Evolutionary conservation across 2,329 filamentous ascomycete species (phyloP), one percentile per base, ranked within the genome.

Genomic region (Leptodontidium sp.): DNA sequence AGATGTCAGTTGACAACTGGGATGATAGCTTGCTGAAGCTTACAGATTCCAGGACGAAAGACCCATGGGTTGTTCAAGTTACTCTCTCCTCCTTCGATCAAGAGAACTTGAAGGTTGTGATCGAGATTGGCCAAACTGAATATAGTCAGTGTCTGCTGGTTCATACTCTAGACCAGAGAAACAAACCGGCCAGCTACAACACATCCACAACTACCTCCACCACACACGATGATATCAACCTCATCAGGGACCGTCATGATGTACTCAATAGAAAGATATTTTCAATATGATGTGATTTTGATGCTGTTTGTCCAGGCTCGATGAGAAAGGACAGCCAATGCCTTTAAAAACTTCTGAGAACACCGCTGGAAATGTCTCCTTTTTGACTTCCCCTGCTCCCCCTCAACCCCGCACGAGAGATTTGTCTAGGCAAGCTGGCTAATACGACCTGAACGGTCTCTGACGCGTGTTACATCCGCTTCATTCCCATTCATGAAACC

Each of bases 11-110:
- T 38, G 14, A 26, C 21, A 26, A 9, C 35, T 12, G 8, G 26
- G 32, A 35, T 50, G 29, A 17, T 40, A 82, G 7, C 29, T 74
- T 77, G 2, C 82, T 82, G 11, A 0, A 85, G 75, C 86, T 82
- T 45, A 79, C 75, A 89, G 26, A 87, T 77, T 3, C 82, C 86
- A 1, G 87, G 87, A 53, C 84, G 80, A 24, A 83, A 79, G n/a
- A 88, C 80, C 64, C 79, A 82, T 12, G 84, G 83, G 50, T 84
- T 80, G 71, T 85, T 81, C 71, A 84, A 81, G 71, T 84, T 88
- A 76, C 87, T 85, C 43, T 81, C 81, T 6, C 87, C 87, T 38
- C 80, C 80, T 74, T 89, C 87, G 68, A 88, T 83, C 17, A 88
- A 79, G 35, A 88, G 79, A 50, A 87, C 82, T 21, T 77, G 74